These are phyloP conservation scores for Sonneratia alba DNA, from an alignment of 345 rosid genomes.

Conservation along the genomic window DNA sequence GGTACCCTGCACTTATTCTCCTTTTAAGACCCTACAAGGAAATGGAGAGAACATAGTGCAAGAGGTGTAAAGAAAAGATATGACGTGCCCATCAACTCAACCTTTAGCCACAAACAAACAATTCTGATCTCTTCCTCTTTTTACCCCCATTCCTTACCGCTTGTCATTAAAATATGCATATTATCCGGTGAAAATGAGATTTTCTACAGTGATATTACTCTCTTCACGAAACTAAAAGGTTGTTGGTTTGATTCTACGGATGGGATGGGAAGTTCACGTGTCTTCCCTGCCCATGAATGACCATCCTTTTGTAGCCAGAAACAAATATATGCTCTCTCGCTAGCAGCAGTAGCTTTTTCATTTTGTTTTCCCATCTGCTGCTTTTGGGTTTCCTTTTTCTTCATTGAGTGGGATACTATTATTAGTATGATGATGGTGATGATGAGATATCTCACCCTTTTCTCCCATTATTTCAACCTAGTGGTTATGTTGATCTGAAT, in stretches of 20 bases:
- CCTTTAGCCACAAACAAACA: neutral
- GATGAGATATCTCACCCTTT: constrained; percentile 18
- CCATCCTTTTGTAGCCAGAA: neutral
- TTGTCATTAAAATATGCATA: neutral
- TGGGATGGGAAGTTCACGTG: too few relatives aligned
- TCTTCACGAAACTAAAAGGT: too few relatives aligned
- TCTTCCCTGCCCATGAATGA: too few relatives aligned
- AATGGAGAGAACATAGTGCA: neutral
- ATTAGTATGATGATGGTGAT: neutral
- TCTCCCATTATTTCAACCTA: constrained; percentile 31
- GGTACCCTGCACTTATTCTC: constrained; percentile 23
- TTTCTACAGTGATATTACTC: neutral
- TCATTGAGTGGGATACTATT: constrained; percentile 24
- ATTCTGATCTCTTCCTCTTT: neutral
- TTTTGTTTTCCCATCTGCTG: too few relatives aligned
- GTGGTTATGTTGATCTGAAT: constrained; percentile 22
- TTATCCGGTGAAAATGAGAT: too few relatives aligned
- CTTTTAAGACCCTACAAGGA: neutral
- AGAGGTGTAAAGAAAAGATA: neutral
- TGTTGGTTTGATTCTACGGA: too few relatives aligned
- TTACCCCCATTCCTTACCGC: neutral
- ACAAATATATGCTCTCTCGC: neutral
- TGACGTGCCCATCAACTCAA: neutral
- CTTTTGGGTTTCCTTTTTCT: neutral
- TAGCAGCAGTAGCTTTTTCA: too few relatives aligned